These are phyloP conservation scores for Macaranga tanarius DNA, from an alignment of 441 rosid species.

Conservation along the genomic window DNA sequence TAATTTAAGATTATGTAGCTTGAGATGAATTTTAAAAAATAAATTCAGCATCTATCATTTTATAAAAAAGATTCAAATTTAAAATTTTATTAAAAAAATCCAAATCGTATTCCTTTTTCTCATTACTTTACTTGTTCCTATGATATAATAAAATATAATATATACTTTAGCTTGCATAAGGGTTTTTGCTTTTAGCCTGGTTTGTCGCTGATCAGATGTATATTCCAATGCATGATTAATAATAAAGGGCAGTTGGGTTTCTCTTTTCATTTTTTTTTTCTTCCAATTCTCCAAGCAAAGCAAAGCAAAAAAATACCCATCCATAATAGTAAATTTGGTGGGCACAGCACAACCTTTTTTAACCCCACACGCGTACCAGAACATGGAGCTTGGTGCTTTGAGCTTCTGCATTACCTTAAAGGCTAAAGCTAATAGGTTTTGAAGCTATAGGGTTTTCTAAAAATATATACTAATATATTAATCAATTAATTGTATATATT, in stretches of 20 bases:
- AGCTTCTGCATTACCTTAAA: conserved; percentile 22
- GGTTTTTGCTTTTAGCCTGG: conserved; percentile 17
- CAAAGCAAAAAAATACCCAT: not conserved
- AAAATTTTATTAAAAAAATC: no score
- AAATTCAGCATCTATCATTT: no score
- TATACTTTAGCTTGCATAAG: conserved; percentile 22
- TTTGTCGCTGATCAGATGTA: conserved; percentile 36
- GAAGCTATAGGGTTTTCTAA: not conserved
- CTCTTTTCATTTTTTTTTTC: not conserved
- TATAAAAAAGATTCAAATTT: no score
- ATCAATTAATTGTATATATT: not conserved
- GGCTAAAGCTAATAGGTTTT: not conserved
- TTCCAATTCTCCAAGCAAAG: conserved; percentile 9
- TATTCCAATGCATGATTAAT: conserved; percentile 41
- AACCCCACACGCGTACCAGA: conserved; percentile 43
- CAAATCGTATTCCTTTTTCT: no score
- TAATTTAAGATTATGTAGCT: no score
- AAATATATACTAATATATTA: not conserved
- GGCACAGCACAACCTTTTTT: not conserved
- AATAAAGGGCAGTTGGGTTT: not conserved
- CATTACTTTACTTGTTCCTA: no score
- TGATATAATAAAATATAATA: no score
- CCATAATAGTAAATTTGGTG: not conserved
- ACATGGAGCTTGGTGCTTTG: conserved; percentile 38
- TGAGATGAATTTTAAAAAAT: no score